phyloP scores from a whole-genome alignment of 108 stramenopile genomes.

The Skeletonema marinoi region DNA sequence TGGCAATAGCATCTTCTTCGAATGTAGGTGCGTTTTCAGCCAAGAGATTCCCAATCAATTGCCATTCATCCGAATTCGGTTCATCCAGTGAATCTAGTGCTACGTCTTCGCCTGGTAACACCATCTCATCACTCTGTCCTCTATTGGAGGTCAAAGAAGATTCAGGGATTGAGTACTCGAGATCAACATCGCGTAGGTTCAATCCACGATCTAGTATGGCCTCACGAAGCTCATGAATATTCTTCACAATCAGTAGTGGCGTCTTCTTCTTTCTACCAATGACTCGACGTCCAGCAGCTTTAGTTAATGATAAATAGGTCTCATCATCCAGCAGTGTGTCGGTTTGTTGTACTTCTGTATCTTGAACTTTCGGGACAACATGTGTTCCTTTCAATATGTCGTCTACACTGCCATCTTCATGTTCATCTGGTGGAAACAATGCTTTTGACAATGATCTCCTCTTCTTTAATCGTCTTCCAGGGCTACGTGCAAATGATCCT shows the following conservation, averaged over 20 bases:
- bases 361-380: neutral
- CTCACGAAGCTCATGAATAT: constrained; percentile 57
- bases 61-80: constrained; percentile 19
- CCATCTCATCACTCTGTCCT: neutral
- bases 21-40: constrained; percentile 14
- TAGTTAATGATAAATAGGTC: neutral
- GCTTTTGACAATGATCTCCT: constrained; percentile 19
- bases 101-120: neutral
- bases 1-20: neutral
- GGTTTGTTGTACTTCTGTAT: neutral
- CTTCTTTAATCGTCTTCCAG: neutral
- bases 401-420: neutral
- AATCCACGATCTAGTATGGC: constrained; percentile 58
- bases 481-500: neutral
- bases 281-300: neutral
- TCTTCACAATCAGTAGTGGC: constrained; percentile 33
- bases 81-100: neutral
- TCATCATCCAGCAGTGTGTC: constrained; percentile 1
- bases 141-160: constrained; percentile 17
- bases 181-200: constrained; percentile 42
- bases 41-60: constrained; percentile 13
- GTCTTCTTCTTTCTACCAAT: constrained; percentile 17
- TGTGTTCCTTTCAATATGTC: neutral
- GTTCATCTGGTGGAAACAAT: constrained; percentile 12
- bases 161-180: constrained; percentile 33